These are phyloP conservation scores for Heterobasidion occidentale DNA, from an alignment of 1,284 basidiomycete genomes.

Conservation along the genomic window DNA sequence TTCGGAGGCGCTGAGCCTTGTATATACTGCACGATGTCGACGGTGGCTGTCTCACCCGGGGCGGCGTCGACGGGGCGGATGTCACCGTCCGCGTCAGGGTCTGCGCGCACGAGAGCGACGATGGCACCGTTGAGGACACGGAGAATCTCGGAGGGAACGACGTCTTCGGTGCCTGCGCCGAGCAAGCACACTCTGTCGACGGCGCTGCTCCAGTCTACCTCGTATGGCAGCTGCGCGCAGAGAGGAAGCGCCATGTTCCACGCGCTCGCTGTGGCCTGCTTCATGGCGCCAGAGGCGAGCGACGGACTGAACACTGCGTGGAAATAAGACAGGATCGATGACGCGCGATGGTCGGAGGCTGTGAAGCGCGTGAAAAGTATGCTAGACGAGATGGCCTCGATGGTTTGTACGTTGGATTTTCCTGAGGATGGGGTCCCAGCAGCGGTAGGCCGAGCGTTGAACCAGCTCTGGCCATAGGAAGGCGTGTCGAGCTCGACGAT, in stretches of 20 bases:
- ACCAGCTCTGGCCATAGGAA: slow-evolving; percentile 10
- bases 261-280: slow-evolving; percentile 21
- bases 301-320: slow-evolving; percentile 45
- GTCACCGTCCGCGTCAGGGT: slow-evolving; percentile 7
- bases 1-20: slow-evolving; percentile 46
- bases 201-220: slow-evolving; percentile 45
- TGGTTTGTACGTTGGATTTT: slow-evolving; percentile 2
- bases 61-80: neutral
- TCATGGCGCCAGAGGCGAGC: slow-evolving; percentile 16
- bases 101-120: slow-evolving; percentile 56
- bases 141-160: slow-evolving; percentile 55
- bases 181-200: slow-evolving; percentile 58
- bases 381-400: slow-evolving; percentile 30
- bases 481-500: slow-evolving; percentile 47
- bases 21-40: slow-evolving; percentile 39
- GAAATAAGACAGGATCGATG: slow-evolving; percentile 79
- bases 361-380: slow-evolving; percentile 41
- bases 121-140: slow-evolving; percentile 77
- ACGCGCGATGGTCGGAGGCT: slow-evolving; percentile 66
- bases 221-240: slow-evolving; percentile 60
- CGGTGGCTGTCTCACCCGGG: neutral
- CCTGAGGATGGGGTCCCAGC: neutral
- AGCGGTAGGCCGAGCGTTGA: neutral
- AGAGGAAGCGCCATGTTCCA: slow-evolving; percentile 76
- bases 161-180: slow-evolving; percentile 71